Evolutionary conservation across 2,329 filamentous ascomycete genomes (phyloP), one percentile per base, ranked within the genome.

Genomic region (Fusarium proliferatum): DNA sequence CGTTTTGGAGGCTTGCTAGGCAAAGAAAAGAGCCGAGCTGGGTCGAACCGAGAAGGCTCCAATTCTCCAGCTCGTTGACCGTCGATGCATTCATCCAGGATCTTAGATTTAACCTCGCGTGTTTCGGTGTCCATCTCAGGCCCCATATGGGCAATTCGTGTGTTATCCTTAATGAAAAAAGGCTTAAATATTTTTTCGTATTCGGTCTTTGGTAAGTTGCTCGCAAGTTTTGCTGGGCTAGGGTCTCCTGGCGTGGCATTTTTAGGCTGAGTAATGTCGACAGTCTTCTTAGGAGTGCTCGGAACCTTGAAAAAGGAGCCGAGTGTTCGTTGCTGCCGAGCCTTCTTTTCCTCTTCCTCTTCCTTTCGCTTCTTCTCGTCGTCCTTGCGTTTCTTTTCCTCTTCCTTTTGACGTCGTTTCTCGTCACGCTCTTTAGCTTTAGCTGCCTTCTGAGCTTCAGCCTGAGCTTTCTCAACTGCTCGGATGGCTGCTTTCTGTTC

Each of bases 91-190:
- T 88, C 84, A 69, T 91, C 88, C 5, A 92, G 80, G 6, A 86
- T 86, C 23, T 74, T 77, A 34, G 84, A 86, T 79, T 88, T 91
- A 57, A 78, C 83, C n/a, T 84, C 79, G 33, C 86, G 84, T 1
- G 89, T 88, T 67, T 90, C 85, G 3, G 87, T 79, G 72, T 94
- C 91, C 80, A 91, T 86, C 43, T 86, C 80, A 34, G 89, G 89
- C 5, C 84, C 85, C 55, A 86, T 83, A 1, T 87, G 86, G 1
- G 95, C 94, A 60, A 98, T 76, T n/a, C 83, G 88, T 3, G 94
- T 93, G 77, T 94, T 88, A 6, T 91, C 87, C 66, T 94, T 92
- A 51, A 96, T 79, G 71, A 93, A 95, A 81, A 98, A 98, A 0
- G 93, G 91, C 38, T 94, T 88, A 78, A 98, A 98, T 41, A 87